Percentiles rank a stretch among this genome's conserved stretches.
These are phyloP conservation scores for Botrytis fabae DNA, from an alignment of 2,329 filamentous ascomycete species.

Conservation along the genomic window DNA sequence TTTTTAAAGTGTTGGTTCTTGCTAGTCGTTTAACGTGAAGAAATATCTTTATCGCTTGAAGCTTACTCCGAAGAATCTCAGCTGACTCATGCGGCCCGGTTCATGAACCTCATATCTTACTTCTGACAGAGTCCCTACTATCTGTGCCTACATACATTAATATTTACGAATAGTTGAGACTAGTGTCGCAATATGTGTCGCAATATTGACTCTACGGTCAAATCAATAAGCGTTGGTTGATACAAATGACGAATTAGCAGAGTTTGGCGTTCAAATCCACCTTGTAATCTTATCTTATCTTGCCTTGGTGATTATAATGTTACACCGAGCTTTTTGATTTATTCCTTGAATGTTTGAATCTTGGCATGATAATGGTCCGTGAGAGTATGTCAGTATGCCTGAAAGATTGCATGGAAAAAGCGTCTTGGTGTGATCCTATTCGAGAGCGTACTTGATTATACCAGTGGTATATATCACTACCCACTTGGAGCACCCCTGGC, in stretches of 20 bases:
- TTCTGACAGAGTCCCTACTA: not conserved
- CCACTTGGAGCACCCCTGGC: too few species aligned
- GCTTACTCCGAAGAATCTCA: not conserved
- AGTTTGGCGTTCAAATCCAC: not conserved
- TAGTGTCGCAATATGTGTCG: not conserved
- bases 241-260: not conserved
- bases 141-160: not conserved
- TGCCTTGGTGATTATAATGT: not conserved
- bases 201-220: not conserved
- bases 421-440: not conserved
- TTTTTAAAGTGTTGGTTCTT: not conserved
- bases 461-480: not conserved
- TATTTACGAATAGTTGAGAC: not conserved
- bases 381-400: not conserved
- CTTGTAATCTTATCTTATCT: not conserved
- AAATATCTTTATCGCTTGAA: not conserved
- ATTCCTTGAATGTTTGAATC: not conserved
- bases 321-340: not conserved
- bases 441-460: not conserved
- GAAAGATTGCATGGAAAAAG: not conserved
- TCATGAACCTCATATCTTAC: not conserved
- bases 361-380: not conserved
- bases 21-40: not conserved
- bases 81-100: not conserved
- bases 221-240: not conserved